These are phyloP conservation scores for Helotiales sp. DNA, from an alignment of 2,329 filamentous ascomycete genomes.

Conservation along the genomic window DNA sequence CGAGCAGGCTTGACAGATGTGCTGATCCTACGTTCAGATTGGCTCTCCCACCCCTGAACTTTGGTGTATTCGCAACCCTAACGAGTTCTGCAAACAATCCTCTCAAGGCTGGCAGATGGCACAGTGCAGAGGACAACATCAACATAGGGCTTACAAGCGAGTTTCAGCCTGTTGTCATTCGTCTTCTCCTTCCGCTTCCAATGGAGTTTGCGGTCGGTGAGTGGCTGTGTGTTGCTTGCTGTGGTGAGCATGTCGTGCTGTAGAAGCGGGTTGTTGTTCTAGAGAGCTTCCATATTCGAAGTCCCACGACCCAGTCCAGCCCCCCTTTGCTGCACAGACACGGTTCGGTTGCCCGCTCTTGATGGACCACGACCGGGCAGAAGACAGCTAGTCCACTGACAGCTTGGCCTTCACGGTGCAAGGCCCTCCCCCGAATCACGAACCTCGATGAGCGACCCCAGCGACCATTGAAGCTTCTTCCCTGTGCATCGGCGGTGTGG, in stretches of 20 bases:
- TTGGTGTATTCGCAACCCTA: not conserved
- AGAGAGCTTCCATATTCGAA: not conserved
- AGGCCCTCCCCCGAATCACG: no score
- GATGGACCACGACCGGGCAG: not conserved
- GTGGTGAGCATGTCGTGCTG: not conserved
- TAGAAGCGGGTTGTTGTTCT: not conserved
- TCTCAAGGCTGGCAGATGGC: not conserved
- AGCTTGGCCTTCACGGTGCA: no score
- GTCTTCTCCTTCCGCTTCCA: not conserved
- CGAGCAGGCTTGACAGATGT: not conserved
- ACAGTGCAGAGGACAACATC: not conserved
- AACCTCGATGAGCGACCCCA: no score
- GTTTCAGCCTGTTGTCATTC: not conserved
- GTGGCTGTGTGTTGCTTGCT: not conserved
- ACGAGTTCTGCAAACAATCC: not conserved
- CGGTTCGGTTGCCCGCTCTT: not conserved
- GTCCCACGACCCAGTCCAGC: no score
- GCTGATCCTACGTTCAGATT: not conserved
- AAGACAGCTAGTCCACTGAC: no score
- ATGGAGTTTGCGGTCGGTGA: not conserved
- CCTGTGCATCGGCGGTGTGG: not conserved
- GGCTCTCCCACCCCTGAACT: not conserved
- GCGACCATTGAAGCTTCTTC: no score
- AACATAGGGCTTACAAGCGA: not conserved
- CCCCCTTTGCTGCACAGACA: no score